Evolutionary conservation across 495 filamentous ascomycete species (phyloP).

Genomic region (Podospora anserina): DNA sequence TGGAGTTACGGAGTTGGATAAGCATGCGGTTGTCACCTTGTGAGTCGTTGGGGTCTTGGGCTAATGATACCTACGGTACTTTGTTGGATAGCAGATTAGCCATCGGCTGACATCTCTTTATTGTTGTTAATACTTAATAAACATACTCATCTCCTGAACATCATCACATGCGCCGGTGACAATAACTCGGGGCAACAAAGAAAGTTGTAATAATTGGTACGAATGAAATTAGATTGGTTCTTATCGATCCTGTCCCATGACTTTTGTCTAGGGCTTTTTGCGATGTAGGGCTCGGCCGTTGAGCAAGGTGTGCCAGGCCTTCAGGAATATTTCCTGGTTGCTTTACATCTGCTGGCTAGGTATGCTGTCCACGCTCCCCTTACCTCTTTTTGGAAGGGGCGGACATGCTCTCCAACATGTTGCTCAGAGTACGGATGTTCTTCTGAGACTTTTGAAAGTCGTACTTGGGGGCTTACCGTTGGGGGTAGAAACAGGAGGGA

Average conservation of each 20-base stretch:
- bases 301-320: too few relatives aligned
- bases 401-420: not conserved
- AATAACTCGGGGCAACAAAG: not conserved
- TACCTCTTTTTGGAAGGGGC: not conserved
- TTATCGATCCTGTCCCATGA: too few relatives aligned
- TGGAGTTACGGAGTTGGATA: not conserved
- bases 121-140: not conserved
- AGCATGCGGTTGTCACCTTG: not conserved
- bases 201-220: not conserved
- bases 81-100: not conserved
- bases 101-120: not conserved
- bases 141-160: not conserved
- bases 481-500: too few relatives aligned
- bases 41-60: not conserved
- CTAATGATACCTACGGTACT: not conserved
- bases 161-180: not conserved
- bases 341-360: too few relatives aligned
- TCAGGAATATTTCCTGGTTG: too few relatives aligned
- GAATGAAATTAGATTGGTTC: not conserved
- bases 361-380: not conserved
- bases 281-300: too few relatives aligned
- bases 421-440: not conserved
- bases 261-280: too few relatives aligned
- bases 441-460: too few relatives aligned
- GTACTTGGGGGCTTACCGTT: too few relatives aligned